These are phyloP conservation scores for Hypoxylon intermedium DNA, from an alignment of 495 filamentous ascomycete genomes.

Conservation along the genomic window DNA sequence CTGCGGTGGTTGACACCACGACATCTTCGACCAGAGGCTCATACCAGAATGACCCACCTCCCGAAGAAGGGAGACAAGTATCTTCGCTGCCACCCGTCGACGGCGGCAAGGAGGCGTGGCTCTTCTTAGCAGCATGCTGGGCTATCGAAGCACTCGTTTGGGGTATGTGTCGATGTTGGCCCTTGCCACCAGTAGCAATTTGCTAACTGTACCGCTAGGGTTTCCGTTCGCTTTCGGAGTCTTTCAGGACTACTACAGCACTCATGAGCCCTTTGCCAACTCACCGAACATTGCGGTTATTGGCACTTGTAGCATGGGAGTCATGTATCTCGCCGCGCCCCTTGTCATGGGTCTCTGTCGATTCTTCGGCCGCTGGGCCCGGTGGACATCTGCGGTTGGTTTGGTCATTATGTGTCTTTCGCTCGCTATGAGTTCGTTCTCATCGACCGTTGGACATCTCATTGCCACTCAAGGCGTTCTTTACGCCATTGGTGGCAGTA, in stretches of 20 bases:
- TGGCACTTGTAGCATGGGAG: slow-evolving; percentile 45
- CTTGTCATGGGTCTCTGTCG: slow-evolving; percentile 46
- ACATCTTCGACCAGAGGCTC: neutral
- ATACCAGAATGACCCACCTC: neutral
- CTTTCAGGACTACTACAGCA: slow-evolving; percentile 65
- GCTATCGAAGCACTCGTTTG: slow-evolving; percentile 64
- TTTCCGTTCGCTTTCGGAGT: slow-evolving; percentile 67
- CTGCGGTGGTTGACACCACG: neutral
- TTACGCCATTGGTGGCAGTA: slow-evolving; percentile 51
- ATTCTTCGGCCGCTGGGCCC: slow-evolving; percentile 39
- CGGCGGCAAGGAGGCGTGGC: slow-evolving; percentile 64
- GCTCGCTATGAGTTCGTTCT: slow-evolving; percentile 50
- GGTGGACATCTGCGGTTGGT: slow-evolving; percentile 44
- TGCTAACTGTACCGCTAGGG: slow-evolving; percentile 45
- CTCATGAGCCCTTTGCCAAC: slow-evolving; percentile 54
- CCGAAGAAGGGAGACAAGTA: slow-evolving; percentile 29
- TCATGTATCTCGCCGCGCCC: slow-evolving; percentile 58
- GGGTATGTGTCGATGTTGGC: slow-evolving; percentile 49
- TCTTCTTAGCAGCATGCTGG: slow-evolving; percentile 63
- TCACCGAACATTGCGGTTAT: slow-evolving; percentile 40
- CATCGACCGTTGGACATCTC: slow-evolving; percentile 43
- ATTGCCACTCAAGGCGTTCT: slow-evolving; percentile 56
- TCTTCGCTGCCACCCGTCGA: slow-evolving; percentile 60
- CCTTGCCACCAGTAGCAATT: neutral
- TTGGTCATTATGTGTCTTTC: slow-evolving; percentile 40